These are phyloP conservation scores for Penicillium verrucosum DNA, from an alignment of 2,329 filamentous ascomycete genomes.

Conservation along the genomic window DNA sequence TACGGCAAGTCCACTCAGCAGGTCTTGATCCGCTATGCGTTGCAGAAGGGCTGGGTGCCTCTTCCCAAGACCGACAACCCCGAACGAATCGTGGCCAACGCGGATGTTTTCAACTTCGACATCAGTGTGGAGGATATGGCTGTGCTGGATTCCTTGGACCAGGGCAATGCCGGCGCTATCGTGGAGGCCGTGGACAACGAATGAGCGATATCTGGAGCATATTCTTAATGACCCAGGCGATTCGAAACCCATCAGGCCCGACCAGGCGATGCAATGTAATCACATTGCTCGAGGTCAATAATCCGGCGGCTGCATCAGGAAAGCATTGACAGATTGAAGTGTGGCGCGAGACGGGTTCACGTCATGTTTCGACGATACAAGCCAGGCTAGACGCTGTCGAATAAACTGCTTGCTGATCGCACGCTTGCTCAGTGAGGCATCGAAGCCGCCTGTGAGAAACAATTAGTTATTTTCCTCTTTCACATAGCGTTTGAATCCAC, in stretches of 20 bases:
- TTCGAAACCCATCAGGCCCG: conserved; percentile 7
- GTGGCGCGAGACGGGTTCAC: conserved; percentile 82
- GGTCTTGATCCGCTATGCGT: conserved; percentile 73
- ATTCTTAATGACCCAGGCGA: conserved; percentile 7
- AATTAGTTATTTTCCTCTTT: conserved; percentile 15
- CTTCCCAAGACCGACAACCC: conserved; percentile 71
- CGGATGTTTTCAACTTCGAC: conserved; percentile 59
- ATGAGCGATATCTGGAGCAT: conserved; percentile 20
- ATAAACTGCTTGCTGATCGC: conserved; percentile 71
- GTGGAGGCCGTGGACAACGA: conserved; percentile 48
- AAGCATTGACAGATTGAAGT: conserved; percentile 87
- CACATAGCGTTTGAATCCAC: conserved; percentile 21
- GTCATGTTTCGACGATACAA: conserved; percentile 73
- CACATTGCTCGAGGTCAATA: conserved; percentile 23
- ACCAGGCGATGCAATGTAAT: conserved; percentile 5
- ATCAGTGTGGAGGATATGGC: conserved; percentile 58
- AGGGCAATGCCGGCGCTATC: conserved; percentile 48
- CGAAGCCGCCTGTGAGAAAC: conserved; percentile 30
- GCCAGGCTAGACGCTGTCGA: conserved; percentile 72
- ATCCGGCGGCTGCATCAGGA: conserved; percentile 62
- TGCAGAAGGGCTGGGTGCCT: conserved; percentile 74
- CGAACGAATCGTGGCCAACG: conserved; percentile 64
- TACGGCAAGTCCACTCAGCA: conserved; percentile 72
- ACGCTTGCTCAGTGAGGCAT: conserved; percentile 24
- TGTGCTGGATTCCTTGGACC: conserved; percentile 51